Percentiles rank a stretch among this genome's conserved stretches.
These are phyloP conservation scores for Xylaria multiplex DNA, from an alignment of 2,329 filamentous ascomycete genomes.

Conservation along the genomic window DNA sequence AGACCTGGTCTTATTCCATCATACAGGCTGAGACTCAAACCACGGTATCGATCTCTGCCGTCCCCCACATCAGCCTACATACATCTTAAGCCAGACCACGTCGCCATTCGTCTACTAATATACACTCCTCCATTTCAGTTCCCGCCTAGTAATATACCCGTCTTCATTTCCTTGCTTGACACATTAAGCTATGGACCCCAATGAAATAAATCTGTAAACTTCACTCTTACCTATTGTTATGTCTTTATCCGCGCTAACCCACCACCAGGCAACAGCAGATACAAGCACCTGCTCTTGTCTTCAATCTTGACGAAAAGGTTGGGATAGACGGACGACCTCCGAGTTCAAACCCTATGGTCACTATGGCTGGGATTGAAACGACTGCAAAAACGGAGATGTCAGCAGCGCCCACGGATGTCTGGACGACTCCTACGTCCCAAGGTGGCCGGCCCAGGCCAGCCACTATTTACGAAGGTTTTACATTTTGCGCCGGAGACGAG, in stretches of 20 bases:
- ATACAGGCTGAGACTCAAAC: conserved; percentile 48
- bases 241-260: conserved; percentile 51
- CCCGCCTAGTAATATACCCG: conserved; percentile 50
- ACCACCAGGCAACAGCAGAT: conserved; percentile 58
- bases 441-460: conserved; percentile 63
- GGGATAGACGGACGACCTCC: conserved; percentile 56
- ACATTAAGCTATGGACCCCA: conserved; percentile 60
- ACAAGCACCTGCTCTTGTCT: conserved; percentile 61
- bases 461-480: conserved; percentile 70
- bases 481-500: conserved; percentile 66
- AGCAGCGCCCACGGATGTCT: conserved; percentile 58
- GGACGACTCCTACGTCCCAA: conserved; percentile 66
- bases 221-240: conserved; percentile 34
- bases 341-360: conserved; percentile 56
- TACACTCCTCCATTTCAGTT: conserved; percentile 47
- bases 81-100: conserved; percentile 47
- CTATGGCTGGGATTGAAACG: conserved; percentile 64
- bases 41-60: conserved; percentile 44
- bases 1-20: conserved; percentile 50
- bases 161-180: conserved; percentile 50
- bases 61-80: conserved; percentile 37
- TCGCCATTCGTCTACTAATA: conserved; percentile 54
- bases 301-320: conserved; percentile 60
- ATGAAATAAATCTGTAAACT: conserved; percentile 64
- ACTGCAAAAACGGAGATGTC: conserved; percentile 59